phyloP scores from a whole-genome alignment of 179 eudicot genomes.

The Nepenthes alata region DNA sequence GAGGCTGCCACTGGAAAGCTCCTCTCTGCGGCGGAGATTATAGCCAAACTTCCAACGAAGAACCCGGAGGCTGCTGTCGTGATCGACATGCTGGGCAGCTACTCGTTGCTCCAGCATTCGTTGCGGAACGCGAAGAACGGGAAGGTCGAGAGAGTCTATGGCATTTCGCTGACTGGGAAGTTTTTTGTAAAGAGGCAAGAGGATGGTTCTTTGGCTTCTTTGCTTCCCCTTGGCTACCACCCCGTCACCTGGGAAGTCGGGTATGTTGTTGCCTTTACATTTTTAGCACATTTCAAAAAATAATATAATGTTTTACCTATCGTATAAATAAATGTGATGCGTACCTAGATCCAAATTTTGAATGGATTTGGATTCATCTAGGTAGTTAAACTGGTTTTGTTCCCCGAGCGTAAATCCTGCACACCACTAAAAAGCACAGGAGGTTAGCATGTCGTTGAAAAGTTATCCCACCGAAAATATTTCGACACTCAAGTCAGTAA shows the following conservation, averaged over 20 bases:
- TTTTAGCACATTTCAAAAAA: no score
- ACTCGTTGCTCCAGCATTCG: not conserved
- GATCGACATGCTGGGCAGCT: not conserved
- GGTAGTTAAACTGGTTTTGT: no score
- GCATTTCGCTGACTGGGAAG: not conserved
- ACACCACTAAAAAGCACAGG: no score
- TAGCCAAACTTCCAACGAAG: no score
- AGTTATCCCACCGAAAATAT: no score
- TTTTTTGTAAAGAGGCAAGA: not conserved
- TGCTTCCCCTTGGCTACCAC: not conserved
- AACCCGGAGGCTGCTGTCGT: not conserved
- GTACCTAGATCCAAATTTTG: no score
- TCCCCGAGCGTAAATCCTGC: no score
- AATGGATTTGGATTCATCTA: no score
- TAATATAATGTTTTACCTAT: not conserved
- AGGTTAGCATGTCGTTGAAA: no score
- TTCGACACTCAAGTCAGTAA: no score
- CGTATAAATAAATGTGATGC: not conserved
- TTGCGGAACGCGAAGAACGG: not conserved
- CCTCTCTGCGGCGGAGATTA: not conserved
- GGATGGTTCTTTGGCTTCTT: conserved; percentile 4
- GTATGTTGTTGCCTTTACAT: not conserved
- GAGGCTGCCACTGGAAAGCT: not conserved
- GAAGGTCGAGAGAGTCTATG: conserved; percentile 1
- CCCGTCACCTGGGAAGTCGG: conserved; percentile 1